A percentile compares a stretch with the other conserved stretches of the same genome.
phyloP scores from a whole-genome alignment of 306 rosid species.

The Begonia loranthoides region DNA sequence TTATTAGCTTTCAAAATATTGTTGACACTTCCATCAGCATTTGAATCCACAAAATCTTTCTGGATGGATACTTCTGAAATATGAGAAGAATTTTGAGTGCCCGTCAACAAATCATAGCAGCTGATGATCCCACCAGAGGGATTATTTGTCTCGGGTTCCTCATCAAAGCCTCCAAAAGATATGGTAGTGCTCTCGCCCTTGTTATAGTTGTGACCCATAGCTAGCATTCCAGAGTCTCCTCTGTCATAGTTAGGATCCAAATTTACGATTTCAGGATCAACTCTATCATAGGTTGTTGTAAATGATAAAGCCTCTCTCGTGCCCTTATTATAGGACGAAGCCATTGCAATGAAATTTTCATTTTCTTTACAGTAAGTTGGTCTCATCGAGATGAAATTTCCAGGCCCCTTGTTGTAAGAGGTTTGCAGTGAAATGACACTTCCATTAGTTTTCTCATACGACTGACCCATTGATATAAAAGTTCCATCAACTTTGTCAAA shows the following conservation, averaged over 20 bases:
- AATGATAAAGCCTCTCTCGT: conserved; percentile 32
- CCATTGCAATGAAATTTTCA: conserved; percentile 44
- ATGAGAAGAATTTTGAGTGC: conserved; percentile 44
- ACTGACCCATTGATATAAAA: conserved; percentile 68
- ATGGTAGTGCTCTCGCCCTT: conserved; percentile 48
- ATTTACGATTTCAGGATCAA: conserved; percentile 34
- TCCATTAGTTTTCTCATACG: conserved; percentile 50
- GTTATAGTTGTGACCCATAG: conserved; percentile 32
- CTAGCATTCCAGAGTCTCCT: conserved; percentile 38
- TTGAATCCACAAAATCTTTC: conserved; percentile 36
- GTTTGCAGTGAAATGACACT: conserved; percentile 50
- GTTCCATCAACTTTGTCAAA: conserved; percentile 49
- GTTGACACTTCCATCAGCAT: conserved; percentile 33
- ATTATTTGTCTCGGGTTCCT: conserved; percentile 33
- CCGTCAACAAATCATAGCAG: conserved; percentile 46
- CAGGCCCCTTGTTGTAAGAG: conserved; percentile 53
- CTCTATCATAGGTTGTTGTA: conserved; percentile 44
- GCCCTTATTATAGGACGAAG: conserved; percentile 43
- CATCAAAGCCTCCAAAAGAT: conserved; percentile 62
- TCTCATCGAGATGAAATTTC: conserved; percentile 43
- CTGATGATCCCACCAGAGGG: conserved; percentile 52
- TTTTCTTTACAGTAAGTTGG: conserved; percentile 43
- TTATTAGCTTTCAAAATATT: conserved; percentile 20
- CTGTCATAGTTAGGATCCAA: conserved; percentile 37
- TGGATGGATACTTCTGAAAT: conserved; percentile 33